Conservation (phyloP, 306 rosid genomes). For the Trichosanthes cucumerina region DNA sequence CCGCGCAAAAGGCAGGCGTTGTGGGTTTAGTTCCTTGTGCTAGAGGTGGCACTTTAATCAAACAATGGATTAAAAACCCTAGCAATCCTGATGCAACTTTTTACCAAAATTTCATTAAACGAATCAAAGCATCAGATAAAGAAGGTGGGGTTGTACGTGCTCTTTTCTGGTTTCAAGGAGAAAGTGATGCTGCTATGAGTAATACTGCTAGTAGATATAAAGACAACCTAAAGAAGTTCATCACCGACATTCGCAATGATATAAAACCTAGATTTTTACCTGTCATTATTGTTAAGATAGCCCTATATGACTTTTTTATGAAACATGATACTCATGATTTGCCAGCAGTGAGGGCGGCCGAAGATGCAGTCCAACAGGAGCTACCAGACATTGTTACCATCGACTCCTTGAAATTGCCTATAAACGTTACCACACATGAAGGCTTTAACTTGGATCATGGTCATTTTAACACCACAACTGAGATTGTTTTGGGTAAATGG, state of each 20-base stretch:
- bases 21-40: slow-evolving; percentile 4
- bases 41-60: neutral
- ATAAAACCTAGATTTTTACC: neutral
- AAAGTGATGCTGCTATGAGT: neutral
- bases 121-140: neutral
- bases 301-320: neutral
- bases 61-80: neutral
- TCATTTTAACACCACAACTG: neutral
- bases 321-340: neutral
- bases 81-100: neutral
- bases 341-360: neutral
- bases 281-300: neutral
- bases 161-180: neutral
- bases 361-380: neutral
- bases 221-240: neutral
- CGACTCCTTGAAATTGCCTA: neutral
- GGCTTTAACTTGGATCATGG: neutral
- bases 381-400: neutral
- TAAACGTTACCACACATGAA: neutral
- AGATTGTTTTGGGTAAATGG: neutral
- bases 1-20: neutral
- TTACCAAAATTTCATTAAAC: neutral
- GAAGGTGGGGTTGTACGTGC: neutral
- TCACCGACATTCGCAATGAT: neutral
- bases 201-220: neutral